A percentile compares a stretch with the other conserved stretches of the same genome.
Evolutionary conservation across 192 early-diverging fungal genomes (phyloP).

Genomic region (Coemansia sp.): DNA sequence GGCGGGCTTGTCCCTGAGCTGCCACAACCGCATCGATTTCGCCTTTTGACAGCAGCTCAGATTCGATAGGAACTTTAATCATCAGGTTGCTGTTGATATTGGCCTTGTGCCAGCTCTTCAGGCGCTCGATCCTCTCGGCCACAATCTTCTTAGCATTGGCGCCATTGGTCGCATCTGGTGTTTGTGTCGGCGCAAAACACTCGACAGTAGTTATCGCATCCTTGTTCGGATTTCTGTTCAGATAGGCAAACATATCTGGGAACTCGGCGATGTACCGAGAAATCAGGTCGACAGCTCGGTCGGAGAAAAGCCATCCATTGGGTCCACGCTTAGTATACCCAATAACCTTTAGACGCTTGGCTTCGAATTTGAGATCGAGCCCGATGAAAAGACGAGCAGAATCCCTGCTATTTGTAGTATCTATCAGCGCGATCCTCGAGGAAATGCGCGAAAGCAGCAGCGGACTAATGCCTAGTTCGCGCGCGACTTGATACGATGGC

Average conservation of each 20-base stretch:
- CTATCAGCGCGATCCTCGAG: conserved; percentile 62
- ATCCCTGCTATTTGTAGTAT: conserved; percentile 60
- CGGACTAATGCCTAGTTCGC: conserved; percentile 61
- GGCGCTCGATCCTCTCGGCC: conserved; percentile 34
- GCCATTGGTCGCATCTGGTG: not conserved
- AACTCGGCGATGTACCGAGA: conserved; percentile 67
- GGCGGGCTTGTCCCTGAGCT: not conserved
- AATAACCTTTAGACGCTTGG: conserved; percentile 78
- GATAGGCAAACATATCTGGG: conserved; percentile 58
- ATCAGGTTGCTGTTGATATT: conserved; percentile 29
- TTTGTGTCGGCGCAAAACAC: conserved; percentile 25
- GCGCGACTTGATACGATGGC: conserved; percentile 69
- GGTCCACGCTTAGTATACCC: conserved; percentile 83
- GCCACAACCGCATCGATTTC: conserved; percentile 30
- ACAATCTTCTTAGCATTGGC: conserved; percentile 13
- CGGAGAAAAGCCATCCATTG: conserved; percentile 82
- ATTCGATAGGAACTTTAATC: conserved; percentile 34
- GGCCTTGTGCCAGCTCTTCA: conserved; percentile 54
- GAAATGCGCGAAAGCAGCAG: conserved; percentile 83
- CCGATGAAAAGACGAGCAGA: conserved; percentile 72
- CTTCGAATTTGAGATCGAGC: conserved; percentile 89
- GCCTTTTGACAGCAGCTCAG: conserved; percentile 31
- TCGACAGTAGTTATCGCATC: conserved; percentile 20
- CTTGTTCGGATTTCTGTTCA: conserved; percentile 15
- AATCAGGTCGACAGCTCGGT: conserved; percentile 75